Evolutionary conservation across 1,284 basidiomycete genomes (phyloP).

Genomic region (Leucoagaricus sp.): DNA sequence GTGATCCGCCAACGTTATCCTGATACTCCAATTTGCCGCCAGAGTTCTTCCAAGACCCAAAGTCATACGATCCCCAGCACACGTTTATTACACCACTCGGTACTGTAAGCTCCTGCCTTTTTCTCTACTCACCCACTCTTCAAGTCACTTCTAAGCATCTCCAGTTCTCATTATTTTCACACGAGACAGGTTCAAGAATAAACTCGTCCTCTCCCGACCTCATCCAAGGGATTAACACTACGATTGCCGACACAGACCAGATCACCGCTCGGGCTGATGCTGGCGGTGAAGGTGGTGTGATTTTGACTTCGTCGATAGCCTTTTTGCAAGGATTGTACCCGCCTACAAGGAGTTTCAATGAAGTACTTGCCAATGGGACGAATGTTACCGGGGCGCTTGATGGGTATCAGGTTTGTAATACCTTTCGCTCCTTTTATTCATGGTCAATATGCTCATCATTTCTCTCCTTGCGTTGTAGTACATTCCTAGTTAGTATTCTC

Average conservation of each 20-base stretch:
- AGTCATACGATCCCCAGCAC: constrained; percentile 64
- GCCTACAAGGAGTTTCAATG: constrained; percentile 49
- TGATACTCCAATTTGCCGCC: too few relatives aligned
- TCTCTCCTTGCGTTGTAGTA: too few relatives aligned
- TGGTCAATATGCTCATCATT: too few relatives aligned
- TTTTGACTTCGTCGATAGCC: constrained; percentile 66
- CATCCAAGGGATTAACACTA: constrained; percentile 58
- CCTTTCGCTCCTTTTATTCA: too few relatives aligned
- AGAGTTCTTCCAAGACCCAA: constrained; percentile 69
- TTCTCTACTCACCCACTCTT: too few relatives aligned
- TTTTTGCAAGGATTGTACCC: constrained; percentile 77
- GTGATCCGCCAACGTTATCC: too few relatives aligned
- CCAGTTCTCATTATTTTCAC: constrained; percentile 2
- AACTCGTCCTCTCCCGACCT: constrained; percentile 53
- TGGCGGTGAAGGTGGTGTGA: constrained; percentile 75
- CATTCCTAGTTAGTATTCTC: too few relatives aligned
- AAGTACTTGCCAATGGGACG: constrained; percentile 71
- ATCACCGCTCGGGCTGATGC: constrained; percentile 67
- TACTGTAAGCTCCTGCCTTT: constrained; percentile 75
- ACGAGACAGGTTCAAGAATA: constrained; percentile 27
- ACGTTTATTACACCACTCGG: too few relatives aligned
- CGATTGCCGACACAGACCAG: constrained; percentile 55
- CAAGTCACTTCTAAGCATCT: constrained; percentile 31
- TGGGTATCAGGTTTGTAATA: constrained; percentile 76
- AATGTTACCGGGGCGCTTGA: constrained; percentile 65